Evolutionary conservation across 371 early-diverging fungal genomes (phyloP), one percentile per base, ranked within the genome.

Genomic region (Mucor racemosus): DNA sequence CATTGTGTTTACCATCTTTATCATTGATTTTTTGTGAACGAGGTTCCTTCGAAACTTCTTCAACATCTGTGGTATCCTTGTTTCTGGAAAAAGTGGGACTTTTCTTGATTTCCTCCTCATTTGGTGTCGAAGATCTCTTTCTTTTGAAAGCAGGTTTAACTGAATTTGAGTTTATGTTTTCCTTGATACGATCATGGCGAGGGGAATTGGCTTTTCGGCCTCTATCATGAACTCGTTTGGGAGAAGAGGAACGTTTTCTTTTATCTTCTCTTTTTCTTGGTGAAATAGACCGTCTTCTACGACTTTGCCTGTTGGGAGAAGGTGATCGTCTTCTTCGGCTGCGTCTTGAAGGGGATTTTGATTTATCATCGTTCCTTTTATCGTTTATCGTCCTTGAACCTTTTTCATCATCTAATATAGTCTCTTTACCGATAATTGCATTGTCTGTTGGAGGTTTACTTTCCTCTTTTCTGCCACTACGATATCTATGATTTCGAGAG

Each of bases 331-430:
- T 60, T 60, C 34, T 64, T 15, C 41, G 33, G 35, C 35, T 40
- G 15, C 40, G 42, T 57, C 42, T 56, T 41, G 64, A 26, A 8
- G 64, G 64, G 11, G 57, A 57, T 26, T 44, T 64, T 35, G 64
- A 64, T 35, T 57, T 57, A 26, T 41, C 14, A 2, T 15, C 35
- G 10, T 55, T 31, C 31, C 35, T 14, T 0, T 55, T n/a, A 1
- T 55, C 44, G 13, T 5, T 44, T 44, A 11, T 55, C 53, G 5
- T 21, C 10, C 7, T 55, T 15, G 35, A 33, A 35, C 4, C 55
- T 55, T 34, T 31, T 31, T 55, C 35, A 9, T 10, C 53, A 3
- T 4, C 38, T 38, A 11, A 5, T 38, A 9, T 9, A 38, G 38
- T 7, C 38, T 15, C 55, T 34, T 1, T 14, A 7, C 7, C 55